phyloP scores from a whole-genome alignment of 2,329 filamentous ascomycete genomes.

The Colletotrichum endophyticum region DNA sequence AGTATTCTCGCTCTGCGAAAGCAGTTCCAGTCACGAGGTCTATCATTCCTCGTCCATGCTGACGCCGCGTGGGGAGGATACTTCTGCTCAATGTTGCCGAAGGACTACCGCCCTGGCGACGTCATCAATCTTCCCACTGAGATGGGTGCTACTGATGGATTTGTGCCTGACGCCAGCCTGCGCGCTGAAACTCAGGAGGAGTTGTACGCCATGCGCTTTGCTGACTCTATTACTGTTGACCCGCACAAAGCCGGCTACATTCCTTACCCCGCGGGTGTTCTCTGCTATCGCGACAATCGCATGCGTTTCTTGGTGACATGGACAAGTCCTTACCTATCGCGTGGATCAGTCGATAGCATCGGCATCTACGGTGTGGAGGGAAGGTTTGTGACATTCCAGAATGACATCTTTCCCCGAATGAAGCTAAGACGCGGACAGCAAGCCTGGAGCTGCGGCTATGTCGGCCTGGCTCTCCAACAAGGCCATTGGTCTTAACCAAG shows the following conservation, averaged over 20 bases:
- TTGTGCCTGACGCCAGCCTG: slow-evolving; percentile 39
- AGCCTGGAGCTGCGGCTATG: slow-evolving; percentile 50
- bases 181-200: slow-evolving; percentile 41
- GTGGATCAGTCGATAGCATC: slow-evolving; percentile 42
- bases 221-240: slow-evolving; percentile 52
- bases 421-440: slow-evolving; percentile 29
- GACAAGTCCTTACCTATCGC: slow-evolving; percentile 44
- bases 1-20: slow-evolving; percentile 42
- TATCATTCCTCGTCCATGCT: slow-evolving; percentile 50
- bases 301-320: slow-evolving; percentile 48
- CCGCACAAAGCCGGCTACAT: slow-evolving; percentile 53
- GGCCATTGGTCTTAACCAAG: slow-evolving; percentile 42
- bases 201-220: slow-evolving; percentile 40
- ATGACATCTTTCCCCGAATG: not conserved
- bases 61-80: slow-evolving; percentile 58
- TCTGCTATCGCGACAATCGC: slow-evolving; percentile 48
- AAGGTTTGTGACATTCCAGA: slow-evolving; percentile 28
- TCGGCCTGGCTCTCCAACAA: slow-evolving; percentile 49
- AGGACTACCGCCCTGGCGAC: slow-evolving; percentile 30
- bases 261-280: slow-evolving; percentile 47
- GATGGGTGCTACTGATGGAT: slow-evolving; percentile 29
- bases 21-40: slow-evolving; percentile 42
- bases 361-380: slow-evolving; percentile 51
- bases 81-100: slow-evolving; percentile 48
- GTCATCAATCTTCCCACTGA: slow-evolving; percentile 29